Base-by-base conservation (phyloP, 1,284 basidiomycete genomes). In the Apiotrichum sp. region DNA sequence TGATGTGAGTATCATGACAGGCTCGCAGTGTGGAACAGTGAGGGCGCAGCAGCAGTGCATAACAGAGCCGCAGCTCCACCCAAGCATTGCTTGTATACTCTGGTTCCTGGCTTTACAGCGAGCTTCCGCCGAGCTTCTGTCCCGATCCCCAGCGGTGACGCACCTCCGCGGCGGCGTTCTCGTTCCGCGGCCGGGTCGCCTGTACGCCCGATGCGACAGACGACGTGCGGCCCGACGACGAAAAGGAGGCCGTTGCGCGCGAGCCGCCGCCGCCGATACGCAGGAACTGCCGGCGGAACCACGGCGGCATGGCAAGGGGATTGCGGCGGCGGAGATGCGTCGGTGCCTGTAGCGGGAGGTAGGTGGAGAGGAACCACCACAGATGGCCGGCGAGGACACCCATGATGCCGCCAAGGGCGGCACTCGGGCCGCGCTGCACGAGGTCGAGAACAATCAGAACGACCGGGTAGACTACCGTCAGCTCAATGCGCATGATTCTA, bases 341-440 rank as follows among this genome's bases (percentile, higher is more conserved):
- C 1, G 73, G 70, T 0, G 75, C 72, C 42, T 72, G 63, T 1
- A 64, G 11, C 0, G 75, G 75, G 3, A 77, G 70, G 53, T 70
- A 77, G 1, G 59, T 62, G 2, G 68, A 65, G 10, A 72, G 49
- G 61, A 71, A 77, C 75, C 75, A 77, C 75, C 73, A 77, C 22
- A 67, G 14, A 50, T 77, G 75, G 2, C 73, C 75, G 3, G 67
- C 66, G 0, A 75, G 16, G n/a, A 75, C 50, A 2, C 75, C 75
- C 5, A 75, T 52, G 5, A 72, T 6, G 6, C 70, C 69, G 0
- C 59, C 63, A 2, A 74, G 44, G 2, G 70, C 73, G 36, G 68
- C 70, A 6, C 31, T 39, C 0, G 67, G 64, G 4, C 73, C 73
- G 4, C 66, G 64, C 2, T 66, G 69, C 5, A 77, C 33, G 1